Evolutionary conservation across 352 stramenopile species (phyloP), one percentile per base, ranked within the genome.

Genomic region (Pythium rhizo-oryzae): DNA sequence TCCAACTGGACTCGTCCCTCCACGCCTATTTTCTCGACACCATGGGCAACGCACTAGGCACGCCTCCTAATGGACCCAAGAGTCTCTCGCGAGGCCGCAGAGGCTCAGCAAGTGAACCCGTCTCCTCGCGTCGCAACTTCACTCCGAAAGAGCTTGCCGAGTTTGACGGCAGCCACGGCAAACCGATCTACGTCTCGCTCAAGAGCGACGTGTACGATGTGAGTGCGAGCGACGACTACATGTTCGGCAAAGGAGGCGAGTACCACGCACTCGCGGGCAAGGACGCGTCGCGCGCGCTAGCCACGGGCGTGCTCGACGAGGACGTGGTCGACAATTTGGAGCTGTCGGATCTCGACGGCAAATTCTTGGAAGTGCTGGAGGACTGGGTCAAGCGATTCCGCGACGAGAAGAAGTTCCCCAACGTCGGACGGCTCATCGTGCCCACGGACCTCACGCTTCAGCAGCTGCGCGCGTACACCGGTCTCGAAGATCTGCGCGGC

Each of bases 171-270:
- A 81, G 71, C 12, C 63, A 86, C 71, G 68, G 82, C 30, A 92
- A 92, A 24, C 85, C 88, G 15, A 90, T 98, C 16, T 99, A 98
- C 77, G 79, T 99, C 6, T 92, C 92, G 8, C 60, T 99, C 7
- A 78, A 85, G 62, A 94, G 94, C 25, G 93, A 93, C 18, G 90
- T 99, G 2, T 99, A 98, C 81, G 94, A 99, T 78, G 94, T 98
- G 25, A 95, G 79, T 24, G 77, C 80, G 21, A 92, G 87, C 63
- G 79, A 97, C 54, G 81, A 97, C 50, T 86, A 52, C 24, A 11
- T 96, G 68, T 99, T 98, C 71, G 95, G 94, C 35, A 83, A 88
- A 9, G 84, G 78, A n/a, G 94, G 94, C 23, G 78, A 81, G 13
- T 96, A 97, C 65, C 77, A 90, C 65, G 64, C 81, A 12, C 94